Percentiles rank a stretch among this genome's conserved stretches.
phyloP scores from a whole-genome alignment of 306 rosid genomes.

The Gillenia trifoliata region DNA sequence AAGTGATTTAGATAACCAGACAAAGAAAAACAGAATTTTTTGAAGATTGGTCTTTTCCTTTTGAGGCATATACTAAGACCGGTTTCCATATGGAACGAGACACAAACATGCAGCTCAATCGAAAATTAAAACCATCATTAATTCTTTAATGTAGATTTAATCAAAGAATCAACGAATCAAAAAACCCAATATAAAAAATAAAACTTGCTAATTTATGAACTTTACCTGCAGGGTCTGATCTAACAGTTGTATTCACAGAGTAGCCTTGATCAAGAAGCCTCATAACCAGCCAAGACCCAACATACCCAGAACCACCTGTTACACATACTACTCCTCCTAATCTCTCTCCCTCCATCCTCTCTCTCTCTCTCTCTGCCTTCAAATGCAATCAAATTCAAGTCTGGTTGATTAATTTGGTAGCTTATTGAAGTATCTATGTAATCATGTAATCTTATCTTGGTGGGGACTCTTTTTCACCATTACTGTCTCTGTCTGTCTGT shows the following conservation, averaged over 20 bases:
- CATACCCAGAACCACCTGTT: slow-evolving; percentile 47
- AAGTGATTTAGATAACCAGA: no score
- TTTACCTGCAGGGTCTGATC: slow-evolving; percentile 36
- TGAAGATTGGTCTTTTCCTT: no score
- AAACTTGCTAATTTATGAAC: not conserved
- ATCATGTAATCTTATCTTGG: not conserved
- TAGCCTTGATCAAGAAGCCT: slow-evolving; percentile 50
- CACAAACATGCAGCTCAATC: not conserved
- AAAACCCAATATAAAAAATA: not conserved
- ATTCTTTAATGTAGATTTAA: not conserved
- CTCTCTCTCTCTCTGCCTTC: not conserved
- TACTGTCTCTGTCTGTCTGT: not conserved
- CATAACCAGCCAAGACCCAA: slow-evolving; percentile 48
- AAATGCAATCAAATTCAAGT: not conserved
- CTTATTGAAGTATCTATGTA: no score
- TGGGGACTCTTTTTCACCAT: not conserved
- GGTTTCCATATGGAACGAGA: no score
- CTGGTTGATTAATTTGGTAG: no score
- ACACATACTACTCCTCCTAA: slow-evolving; percentile 43
- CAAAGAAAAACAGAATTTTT: no score
- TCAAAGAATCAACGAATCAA: not conserved
- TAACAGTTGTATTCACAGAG: slow-evolving; percentile 39
- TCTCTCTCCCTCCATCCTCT: not conserved
- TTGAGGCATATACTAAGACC: no score
- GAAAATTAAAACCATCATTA: not conserved